Base-by-base conservation (phyloP, 1,284 basidiomycete genomes). In the Naganishia albida region DNA sequence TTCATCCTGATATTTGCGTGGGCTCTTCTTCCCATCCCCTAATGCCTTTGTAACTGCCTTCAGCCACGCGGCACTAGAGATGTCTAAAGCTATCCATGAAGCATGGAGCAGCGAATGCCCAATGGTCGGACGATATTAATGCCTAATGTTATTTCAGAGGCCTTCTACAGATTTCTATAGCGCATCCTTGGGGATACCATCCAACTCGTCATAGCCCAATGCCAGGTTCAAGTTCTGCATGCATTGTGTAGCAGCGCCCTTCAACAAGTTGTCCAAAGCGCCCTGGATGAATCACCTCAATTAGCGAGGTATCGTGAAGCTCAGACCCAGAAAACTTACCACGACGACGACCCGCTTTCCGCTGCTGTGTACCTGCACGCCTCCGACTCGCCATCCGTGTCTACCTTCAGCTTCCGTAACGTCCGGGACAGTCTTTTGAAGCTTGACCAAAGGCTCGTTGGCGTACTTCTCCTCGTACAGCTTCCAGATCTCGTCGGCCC, bases 231-330 rank as follows among this genome's bases (percentile, higher is more conserved):
- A 80, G 79, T 99, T 99, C 89, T 97, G 78, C 67, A 99, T 75
- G 78, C 94, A 98, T 80, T 99, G 96, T 20, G 95, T 99, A 7
- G 95, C 95, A 53, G 95, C 96, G 12, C 95, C 95, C 79, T 99
- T 99, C 68, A 99, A 83, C 66, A 99, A 80, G 80, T 99, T 99
- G 77, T 99, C 96, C 70, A 99, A 79, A 0, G 92, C 91, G 63
- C 91, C 93, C 88, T 90, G 71, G 18, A 34, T 34, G 34, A 4
- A 34, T 57, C 4, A 34, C 6, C 34, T 10, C 6, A 34, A 4
- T 34, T 10, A 34, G 34, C 34, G 10, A 34, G 34, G 34, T 34
- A 34, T 10, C 34, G 34, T 4, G 34, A 34, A 34, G 10, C 6
- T 34, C 4, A 34, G 6, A 4, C 34, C 10, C 34, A 34, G 10